These are phyloP conservation scores for Talaromyces adpressus DNA, from an alignment of 495 filamentous ascomycete species.

Conservation along the genomic window DNA sequence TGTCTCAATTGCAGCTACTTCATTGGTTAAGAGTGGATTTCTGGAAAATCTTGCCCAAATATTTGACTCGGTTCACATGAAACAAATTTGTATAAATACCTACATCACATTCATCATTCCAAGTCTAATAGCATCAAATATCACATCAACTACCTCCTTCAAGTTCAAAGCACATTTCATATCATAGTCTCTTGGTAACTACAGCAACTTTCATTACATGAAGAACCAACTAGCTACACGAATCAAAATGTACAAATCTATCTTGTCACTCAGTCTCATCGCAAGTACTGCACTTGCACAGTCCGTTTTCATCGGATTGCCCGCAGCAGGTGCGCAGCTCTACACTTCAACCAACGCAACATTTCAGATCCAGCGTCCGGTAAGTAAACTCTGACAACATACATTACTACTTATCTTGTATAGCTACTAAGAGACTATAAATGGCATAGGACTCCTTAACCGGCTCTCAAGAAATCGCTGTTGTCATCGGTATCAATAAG, in stretches of 20 bases:
- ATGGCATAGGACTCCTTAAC: conserved; percentile 23
- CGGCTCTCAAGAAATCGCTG: conserved; percentile 19
- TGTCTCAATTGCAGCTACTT: neutral
- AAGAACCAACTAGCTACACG: neutral
- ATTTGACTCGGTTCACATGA: neutral
- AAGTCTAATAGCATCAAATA: neutral
- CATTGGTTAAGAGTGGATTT: neutral
- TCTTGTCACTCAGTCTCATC: conserved; percentile 18
- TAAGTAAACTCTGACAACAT: conserved; percentile 10
- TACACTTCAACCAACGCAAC: conserved; percentile 14
- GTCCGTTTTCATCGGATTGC: conserved; percentile 61
- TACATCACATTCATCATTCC: neutral
- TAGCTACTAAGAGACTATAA: neutral
- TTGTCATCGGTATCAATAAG: conserved; percentile 29
- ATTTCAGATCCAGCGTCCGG: conserved; percentile 28
- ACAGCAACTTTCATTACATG: neutral
- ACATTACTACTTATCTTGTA: neutral
- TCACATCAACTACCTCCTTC: neutral
- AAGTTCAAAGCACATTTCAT: neutral
- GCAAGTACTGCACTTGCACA: conserved; percentile 50
- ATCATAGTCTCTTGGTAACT: neutral
- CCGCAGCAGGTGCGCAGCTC: conserved; percentile 22
- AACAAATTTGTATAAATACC: neutral
- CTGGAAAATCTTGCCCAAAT: neutral
- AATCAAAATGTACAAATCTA: conserved; percentile 11